These are phyloP conservation scores for Apiospora koreana DNA, from an alignment of 2,329 filamentous ascomycete genomes.

Conservation along the genomic window DNA sequence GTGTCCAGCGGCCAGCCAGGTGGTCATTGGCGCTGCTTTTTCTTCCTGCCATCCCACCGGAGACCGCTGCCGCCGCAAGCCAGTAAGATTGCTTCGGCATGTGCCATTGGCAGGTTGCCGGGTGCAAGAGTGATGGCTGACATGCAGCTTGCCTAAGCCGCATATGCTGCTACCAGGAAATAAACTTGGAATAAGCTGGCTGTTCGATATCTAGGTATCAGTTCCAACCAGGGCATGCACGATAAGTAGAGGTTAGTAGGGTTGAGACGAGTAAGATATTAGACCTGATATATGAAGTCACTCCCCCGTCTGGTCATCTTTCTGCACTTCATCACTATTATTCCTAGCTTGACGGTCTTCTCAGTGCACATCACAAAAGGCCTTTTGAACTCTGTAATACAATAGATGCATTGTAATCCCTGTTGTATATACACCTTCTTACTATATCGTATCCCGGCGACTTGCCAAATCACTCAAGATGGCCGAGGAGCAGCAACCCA, in stretches of 20 bases:
- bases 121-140: neutral
- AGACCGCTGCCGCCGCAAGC: neutral
- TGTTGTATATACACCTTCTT: neutral
- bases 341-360: neutral
- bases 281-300: neutral
- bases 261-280: neutral
- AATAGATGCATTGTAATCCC: neutral
- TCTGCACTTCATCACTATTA: neutral
- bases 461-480: slow-evolving; percentile 15
- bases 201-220: neutral
- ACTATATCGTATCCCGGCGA: neutral
- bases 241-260: neutral
- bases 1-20: neutral
- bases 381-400: neutral
- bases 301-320: neutral
- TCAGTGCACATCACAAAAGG: neutral
- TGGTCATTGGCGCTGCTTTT: neutral
- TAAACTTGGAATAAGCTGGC: neutral
- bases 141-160: neutral
- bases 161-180: neutral
- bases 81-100: neutral
- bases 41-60: neutral
- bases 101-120: neutral
- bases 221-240: neutral
- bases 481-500: slow-evolving; percentile 23